Percentiles rank a stretch among this genome's conserved stretches.
These are phyloP conservation scores for Fistulinella cinereoalba DNA, from an alignment of 1,284 basidiomycete genomes.

Conservation along the genomic window DNA sequence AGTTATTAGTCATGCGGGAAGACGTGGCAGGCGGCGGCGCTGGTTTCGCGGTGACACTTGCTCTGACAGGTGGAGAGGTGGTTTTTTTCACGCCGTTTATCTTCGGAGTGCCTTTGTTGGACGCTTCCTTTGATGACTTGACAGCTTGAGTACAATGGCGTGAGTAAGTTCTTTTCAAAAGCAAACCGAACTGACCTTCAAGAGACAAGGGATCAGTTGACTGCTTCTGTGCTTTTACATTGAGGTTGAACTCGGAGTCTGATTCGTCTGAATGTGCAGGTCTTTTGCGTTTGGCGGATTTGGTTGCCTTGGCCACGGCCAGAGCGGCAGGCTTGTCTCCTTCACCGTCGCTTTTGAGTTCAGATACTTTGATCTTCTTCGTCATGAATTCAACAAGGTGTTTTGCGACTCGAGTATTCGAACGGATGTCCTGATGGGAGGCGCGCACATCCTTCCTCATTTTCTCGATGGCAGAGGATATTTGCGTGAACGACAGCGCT, in stretches of 20 bases:
- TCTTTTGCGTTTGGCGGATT: conserved; percentile 30
- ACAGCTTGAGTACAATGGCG: conserved; percentile 12
- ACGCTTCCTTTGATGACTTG: conserved; percentile 9
- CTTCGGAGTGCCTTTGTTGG: conserved; percentile 3
- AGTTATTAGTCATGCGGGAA: conserved; percentile 21
- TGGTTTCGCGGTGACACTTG: background rate
- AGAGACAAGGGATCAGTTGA: background rate
- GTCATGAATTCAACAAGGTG: conserved; percentile 40
- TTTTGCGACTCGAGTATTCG: conserved; percentile 41
- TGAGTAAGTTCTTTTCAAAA: background rate
- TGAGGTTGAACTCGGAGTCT: conserved; percentile 19
- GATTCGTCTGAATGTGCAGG: conserved; percentile 25
- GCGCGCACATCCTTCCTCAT: conserved; percentile 44
- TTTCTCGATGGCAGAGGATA: conserved; percentile 41
- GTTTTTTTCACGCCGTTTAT: conserved; percentile 7
- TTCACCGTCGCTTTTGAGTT: conserved; percentile 32
- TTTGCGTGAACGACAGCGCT: conserved; percentile 40
- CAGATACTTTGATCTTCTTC: conserved; percentile 32
- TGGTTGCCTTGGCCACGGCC: conserved; percentile 10
- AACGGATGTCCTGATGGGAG: conserved; percentile 42
- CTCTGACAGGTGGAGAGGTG: background rate
- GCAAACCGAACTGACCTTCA: conserved; percentile 18
- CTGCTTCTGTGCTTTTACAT: conserved; percentile 14
- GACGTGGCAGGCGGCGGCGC: conserved; percentile 3
- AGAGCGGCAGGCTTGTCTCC: conserved; percentile 27